These are phyloP conservation scores for Gymnopilus junonius DNA, from an alignment of 768 basidiomycete genomes.

Conservation along the genomic window DNA sequence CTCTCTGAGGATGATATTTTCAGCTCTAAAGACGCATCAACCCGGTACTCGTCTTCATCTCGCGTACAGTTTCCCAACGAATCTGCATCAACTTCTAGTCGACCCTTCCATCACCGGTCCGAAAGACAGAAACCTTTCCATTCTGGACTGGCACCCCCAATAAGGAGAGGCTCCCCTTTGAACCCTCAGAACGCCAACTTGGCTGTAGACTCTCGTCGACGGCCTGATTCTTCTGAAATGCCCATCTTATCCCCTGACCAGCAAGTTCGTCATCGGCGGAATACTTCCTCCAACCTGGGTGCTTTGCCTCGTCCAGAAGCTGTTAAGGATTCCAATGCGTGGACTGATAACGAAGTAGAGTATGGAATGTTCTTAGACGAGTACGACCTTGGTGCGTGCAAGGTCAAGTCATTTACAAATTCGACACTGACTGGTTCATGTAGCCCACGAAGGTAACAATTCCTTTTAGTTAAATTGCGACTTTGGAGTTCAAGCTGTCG, in stretches of 20 bases:
- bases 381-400: constrained; percentile 72
- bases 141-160: constrained; percentile 25
- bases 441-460: constrained; percentile 76
- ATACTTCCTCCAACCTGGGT: constrained; percentile 9
- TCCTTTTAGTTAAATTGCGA: neutral
- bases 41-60: constrained; percentile 18
- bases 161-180: constrained; percentile 37
- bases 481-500: constrained; percentile 3
- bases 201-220: constrained; percentile 28
- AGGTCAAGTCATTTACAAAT: neutral
- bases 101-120: constrained; percentile 22
- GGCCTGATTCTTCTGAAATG: constrained; percentile 31
- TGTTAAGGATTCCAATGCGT: neutral
- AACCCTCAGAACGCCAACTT: constrained; percentile 36
- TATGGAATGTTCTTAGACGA: constrained; percentile 66
- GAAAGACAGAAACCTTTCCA: constrained; percentile 19
- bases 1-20: constrained; percentile 33
- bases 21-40: constrained; percentile 17
- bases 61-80: constrained; percentile 28
- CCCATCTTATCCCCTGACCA: constrained; percentile 22
- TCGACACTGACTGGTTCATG: constrained; percentile 14
- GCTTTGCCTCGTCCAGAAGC: constrained; percentile 14
- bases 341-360: constrained; percentile 21
- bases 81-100: constrained; percentile 15
- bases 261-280: constrained; percentile 30